phyloP scores from a whole-genome alignment of 768 basidiomycete genomes.

The Cyathus striatus region DNA sequence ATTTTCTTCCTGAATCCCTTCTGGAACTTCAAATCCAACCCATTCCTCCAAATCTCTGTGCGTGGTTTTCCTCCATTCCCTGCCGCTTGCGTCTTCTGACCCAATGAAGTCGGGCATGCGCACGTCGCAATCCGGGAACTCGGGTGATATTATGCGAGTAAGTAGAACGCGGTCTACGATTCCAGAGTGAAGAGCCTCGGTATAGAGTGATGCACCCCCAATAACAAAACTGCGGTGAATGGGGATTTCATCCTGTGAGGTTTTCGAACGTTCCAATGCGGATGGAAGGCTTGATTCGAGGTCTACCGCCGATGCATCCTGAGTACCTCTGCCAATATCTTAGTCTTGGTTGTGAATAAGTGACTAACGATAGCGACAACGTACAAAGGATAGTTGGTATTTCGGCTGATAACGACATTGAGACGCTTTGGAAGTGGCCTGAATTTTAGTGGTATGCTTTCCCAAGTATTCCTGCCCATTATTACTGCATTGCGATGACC shows the following conservation, averaged over 20 bases:
- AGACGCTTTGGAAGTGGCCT: slow-evolving; percentile 70
- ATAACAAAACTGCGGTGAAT: slow-evolving; percentile 76
- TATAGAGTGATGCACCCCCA: slow-evolving; percentile 87
- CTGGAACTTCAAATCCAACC: slow-evolving; percentile 76
- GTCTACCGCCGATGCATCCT: slow-evolving; percentile 17
- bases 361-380: slow-evolving; percentile 15
- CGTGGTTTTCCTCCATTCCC: slow-evolving; percentile 50
- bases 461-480: slow-evolving; percentile 98
- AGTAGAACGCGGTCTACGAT: slow-evolving; percentile 81
- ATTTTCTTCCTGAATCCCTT: slow-evolving; percentile 76
- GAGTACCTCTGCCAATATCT: neutral
- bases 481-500: slow-evolving; percentile 68
- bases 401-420: slow-evolving; percentile 76
- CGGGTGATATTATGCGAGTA: slow-evolving; percentile 73
- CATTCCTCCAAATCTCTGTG: slow-evolving; percentile 68
- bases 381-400: slow-evolving; percentile 56
- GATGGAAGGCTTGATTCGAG: slow-evolving; percentile 37
- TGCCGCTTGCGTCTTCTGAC: slow-evolving; percentile 17
- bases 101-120: slow-evolving; percentile 73
- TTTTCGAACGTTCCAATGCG: slow-evolving; percentile 27
- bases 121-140: slow-evolving; percentile 80
- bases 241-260: slow-evolving; percentile 18
- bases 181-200: slow-evolving; percentile 47
- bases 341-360: neutral
- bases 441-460: slow-evolving; percentile 85